These are phyloP conservation scores for Ogataea pilisensis DNA, from an alignment of 805 yeast genomes.

Conservation along the genomic window DNA sequence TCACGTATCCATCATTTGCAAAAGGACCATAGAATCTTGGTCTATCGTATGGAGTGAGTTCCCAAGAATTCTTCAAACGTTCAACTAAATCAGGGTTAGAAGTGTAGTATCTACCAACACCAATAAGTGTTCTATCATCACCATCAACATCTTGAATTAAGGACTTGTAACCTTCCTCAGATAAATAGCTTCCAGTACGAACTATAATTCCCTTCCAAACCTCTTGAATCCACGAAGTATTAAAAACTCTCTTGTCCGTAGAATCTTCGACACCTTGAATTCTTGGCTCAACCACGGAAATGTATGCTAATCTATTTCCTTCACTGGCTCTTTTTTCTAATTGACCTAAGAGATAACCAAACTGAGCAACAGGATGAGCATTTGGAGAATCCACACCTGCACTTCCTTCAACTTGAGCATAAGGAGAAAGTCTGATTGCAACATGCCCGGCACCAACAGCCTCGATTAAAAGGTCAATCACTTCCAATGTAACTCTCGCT, in stretches of 20 bases:
- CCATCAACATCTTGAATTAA: conserved; percentile 17
- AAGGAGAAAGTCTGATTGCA: conserved; percentile 48
- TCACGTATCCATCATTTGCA: conserved; percentile 13
- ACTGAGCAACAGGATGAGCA: conserved; percentile 33
- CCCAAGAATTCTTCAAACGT: conserved; percentile 33
- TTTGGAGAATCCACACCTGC: conserved; percentile 34
- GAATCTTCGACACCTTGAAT: conserved; percentile 7
- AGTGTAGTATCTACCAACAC: conserved; percentile 35
- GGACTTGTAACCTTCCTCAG: conserved; percentile 25
- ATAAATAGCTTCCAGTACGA: conserved; percentile 20
- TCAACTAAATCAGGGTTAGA: conserved; percentile 42
- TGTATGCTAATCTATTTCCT: conserved; percentile 24
- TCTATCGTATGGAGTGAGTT: conserved; percentile 38
- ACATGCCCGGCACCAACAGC: conserved; percentile 49
- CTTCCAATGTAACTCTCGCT: conserved; percentile 38
- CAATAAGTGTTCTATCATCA: conserved; percentile 43
- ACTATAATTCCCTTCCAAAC: conserved; percentile 34
- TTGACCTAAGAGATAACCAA: conserved; percentile 36
- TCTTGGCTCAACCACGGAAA: conserved; percentile 31
- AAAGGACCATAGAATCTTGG: conserved; percentile 31
- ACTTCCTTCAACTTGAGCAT: conserved; percentile 36
- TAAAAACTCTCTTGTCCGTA: conserved; percentile 2
- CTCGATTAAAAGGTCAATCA: conserved; percentile 44
- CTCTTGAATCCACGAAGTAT: conserved; percentile 19
- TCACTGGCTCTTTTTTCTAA: conserved; percentile 34